phyloP scores from a whole-genome alignment of 805 yeast species.

The Saccharomyces eubayanus region DNA sequence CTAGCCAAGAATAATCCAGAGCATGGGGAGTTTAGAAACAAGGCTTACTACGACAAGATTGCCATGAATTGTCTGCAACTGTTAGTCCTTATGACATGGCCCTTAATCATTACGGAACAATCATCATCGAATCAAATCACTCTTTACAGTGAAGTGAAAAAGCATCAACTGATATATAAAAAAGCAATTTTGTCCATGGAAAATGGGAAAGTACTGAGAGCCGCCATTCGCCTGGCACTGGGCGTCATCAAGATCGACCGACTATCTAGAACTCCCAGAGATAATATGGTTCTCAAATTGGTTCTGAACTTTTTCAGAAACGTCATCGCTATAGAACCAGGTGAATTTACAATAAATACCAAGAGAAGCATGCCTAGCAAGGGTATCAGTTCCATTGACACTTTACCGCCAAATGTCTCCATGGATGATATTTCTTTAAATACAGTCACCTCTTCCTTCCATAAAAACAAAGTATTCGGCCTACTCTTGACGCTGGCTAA shows the following conservation, averaged over 20 bases:
- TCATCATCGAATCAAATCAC: conserved; percentile 49
- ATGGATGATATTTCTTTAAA: conserved; percentile 62
- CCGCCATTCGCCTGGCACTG: conserved; percentile 59
- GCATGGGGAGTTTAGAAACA: conserved; percentile 23
- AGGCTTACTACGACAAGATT: conserved; percentile 42
- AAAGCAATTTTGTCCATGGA: conserved; percentile 50
- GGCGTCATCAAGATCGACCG: conserved; percentile 47
- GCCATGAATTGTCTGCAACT: conserved; percentile 70
- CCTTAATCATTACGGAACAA: conserved; percentile 56
- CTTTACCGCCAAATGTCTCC: conserved; percentile 48
- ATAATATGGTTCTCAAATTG: conserved; percentile 62
- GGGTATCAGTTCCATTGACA: conserved; percentile 22
- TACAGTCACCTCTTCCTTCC: conserved; percentile 48
- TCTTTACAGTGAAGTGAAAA: conserved; percentile 51
- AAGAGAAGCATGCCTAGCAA: conserved; percentile 27
- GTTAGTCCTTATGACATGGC: conserved; percentile 81
- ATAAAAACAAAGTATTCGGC: conserved; percentile 63
- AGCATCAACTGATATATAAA: conserved; percentile 65
- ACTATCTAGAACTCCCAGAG: conserved; percentile 56
- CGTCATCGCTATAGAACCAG: conserved; percentile 68
- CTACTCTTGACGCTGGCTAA: conserved; percentile 65
- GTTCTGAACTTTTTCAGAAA: conserved; percentile 72
- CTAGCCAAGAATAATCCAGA: conserved; percentile 8
- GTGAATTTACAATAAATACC: conserved; percentile 42
- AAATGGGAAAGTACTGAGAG: conserved; percentile 55